A percentile compares a stretch with the other conserved stretches of the same genome.
Conservation (phyloP, 1,284 basidiomycete genomes). For the Pseudozyma sp. region DNA sequence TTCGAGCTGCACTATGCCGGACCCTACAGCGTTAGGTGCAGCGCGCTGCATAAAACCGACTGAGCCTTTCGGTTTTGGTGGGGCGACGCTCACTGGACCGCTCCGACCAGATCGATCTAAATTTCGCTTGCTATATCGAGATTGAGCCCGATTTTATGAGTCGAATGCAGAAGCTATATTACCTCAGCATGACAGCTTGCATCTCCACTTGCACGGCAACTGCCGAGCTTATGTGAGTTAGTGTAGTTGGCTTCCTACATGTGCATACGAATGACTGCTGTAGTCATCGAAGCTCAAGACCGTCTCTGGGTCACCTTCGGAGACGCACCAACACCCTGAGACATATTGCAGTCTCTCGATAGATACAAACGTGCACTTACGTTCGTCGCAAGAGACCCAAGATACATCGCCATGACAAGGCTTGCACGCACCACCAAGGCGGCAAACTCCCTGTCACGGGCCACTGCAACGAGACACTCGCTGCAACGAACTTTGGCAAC, state of each 20-base stretch:
- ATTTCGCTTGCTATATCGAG: not conserved
- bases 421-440: constrained; percentile 19
- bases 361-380: too few relatives aligned
- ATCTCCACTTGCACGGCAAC: not conserved
- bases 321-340: too few relatives aligned
- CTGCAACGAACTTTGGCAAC: not conserved
- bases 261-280: too few relatives aligned
- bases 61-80: constrained; percentile 21
- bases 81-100: constrained; percentile 4
- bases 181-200: too few relatives aligned
- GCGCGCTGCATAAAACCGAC: constrained; percentile 37
- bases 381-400: too few relatives aligned
- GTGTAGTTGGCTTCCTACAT: too few relatives aligned
- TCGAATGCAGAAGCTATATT: not conserved
- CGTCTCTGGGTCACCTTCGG: too few relatives aligned
- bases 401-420: constrained; percentile 16
- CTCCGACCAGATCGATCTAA: not conserved
- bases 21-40: constrained; percentile 34
- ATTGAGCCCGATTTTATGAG: not conserved
- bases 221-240: not conserved
- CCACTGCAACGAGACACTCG: not conserved
- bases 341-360: too few relatives aligned
- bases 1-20: constrained; percentile 11
- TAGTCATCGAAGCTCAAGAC: too few relatives aligned
- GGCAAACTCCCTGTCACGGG: constrained; percentile 1